phyloP scores from a whole-genome alignment of 805 yeast species.

The Lachancea nothofagi region DNA sequence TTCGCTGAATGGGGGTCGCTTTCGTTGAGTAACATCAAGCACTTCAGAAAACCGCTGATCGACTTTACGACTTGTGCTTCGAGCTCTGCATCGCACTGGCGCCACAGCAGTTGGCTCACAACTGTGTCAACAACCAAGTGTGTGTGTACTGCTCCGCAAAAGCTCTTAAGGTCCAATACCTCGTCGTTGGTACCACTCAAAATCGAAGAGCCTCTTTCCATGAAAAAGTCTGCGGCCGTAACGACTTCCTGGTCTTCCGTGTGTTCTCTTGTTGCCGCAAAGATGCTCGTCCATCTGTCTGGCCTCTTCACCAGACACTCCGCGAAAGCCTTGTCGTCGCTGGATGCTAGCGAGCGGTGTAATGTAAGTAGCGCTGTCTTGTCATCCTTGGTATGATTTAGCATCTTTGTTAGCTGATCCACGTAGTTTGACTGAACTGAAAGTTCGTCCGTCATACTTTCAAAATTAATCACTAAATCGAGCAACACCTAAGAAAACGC shows the following conservation, averaged over 20 bases:
- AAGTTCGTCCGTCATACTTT: conserved; percentile 3
- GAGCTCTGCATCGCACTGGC: conserved; percentile 1
- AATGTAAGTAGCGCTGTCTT: conserved; percentile 5
- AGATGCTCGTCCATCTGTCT: conserved; percentile 3
- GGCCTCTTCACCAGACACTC: conserved; percentile 1
- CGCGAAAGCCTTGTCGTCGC: conserved; percentile 1
- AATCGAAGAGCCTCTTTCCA: conserved; percentile 1
- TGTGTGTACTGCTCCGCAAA: conserved; percentile 5
- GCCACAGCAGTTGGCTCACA: conserved; percentile 2
- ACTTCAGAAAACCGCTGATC: background rate
- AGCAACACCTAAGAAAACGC: too few species aligned
- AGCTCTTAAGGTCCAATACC: background rate
- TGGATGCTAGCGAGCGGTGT: background rate
- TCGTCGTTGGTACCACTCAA: background rate
- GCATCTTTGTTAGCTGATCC: background rate
- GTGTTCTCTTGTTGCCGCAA: background rate
- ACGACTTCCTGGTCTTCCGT: conserved; percentile 5
- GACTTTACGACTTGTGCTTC: conserved; percentile 1
- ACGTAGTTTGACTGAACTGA: background rate
- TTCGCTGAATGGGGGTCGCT: background rate
- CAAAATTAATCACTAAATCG: too few species aligned
- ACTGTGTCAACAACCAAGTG: background rate
- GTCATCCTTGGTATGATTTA: background rate
- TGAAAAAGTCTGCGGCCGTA: background rate
- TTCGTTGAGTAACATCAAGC: background rate